Percentiles rank a stretch among this genome's conserved stretches.
phyloP scores from a whole-genome alignment of 2,329 filamentous ascomycete species.

The Leptographium lundbergii region DNA sequence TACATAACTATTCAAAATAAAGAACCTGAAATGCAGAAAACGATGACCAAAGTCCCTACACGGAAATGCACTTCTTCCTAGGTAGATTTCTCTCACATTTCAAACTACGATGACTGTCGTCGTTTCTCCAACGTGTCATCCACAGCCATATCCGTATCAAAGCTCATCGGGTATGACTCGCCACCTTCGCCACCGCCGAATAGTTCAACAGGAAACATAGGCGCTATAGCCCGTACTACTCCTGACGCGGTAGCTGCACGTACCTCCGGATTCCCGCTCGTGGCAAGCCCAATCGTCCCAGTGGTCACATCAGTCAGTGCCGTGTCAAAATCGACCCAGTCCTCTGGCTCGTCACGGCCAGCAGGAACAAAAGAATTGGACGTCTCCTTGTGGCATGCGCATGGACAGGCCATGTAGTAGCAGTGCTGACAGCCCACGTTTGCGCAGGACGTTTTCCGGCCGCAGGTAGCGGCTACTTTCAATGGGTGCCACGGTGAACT shows the following conservation, averaged over 20 bases:
- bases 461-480: not conserved
- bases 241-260: not conserved
- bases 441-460: not conserved
- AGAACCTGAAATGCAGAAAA: too few relatives aligned
- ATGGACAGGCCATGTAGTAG: not conserved
- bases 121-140: not conserved
- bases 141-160: not conserved
- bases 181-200: not conserved
- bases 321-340: constrained; percentile 1
- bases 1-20: too few relatives aligned
- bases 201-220: not conserved
- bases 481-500: not conserved
- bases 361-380: not conserved
- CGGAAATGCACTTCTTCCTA: too few relatives aligned
- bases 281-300: not conserved
- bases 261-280: not conserved
- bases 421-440: not conserved
- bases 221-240: not conserved
- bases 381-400: not conserved
- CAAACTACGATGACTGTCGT: not conserved
- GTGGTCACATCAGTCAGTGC: not conserved
- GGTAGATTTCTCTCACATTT: not conserved
- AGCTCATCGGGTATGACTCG: not conserved
- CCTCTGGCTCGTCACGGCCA: not conserved
- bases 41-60: too few relatives aligned